Evolutionary conservation across 2,329 filamentous ascomycete genomes (phyloP).

Genomic region (Escovopsis weberi): DNA sequence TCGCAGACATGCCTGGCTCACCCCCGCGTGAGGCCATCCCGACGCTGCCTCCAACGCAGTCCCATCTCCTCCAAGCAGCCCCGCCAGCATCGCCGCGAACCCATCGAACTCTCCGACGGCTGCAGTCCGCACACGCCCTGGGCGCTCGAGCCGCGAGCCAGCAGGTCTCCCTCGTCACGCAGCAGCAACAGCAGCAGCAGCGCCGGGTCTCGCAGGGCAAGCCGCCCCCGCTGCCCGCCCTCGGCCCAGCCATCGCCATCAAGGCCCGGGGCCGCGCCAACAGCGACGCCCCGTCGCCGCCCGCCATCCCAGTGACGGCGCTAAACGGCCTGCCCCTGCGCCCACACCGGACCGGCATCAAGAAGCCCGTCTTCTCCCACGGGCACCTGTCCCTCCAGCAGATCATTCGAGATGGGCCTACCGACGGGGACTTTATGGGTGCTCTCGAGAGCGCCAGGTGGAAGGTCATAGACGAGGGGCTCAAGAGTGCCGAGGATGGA

Average conservation of each 20-base stretch:
- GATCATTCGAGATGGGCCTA: constrained; percentile 67
- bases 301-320: constrained; percentile 9
- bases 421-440: constrained; percentile 50
- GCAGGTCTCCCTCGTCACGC: constrained; percentile 43
- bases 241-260: constrained; percentile 20
- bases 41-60: not conserved
- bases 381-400: constrained; percentile 52
- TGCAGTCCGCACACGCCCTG: constrained; percentile 61
- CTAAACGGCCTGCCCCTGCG: constrained; percentile 14
- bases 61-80: constrained; percentile 23
- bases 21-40: not conserved
- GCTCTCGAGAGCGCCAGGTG: constrained; percentile 57
- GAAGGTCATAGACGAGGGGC: constrained; percentile 60
- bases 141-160: constrained; percentile 37
- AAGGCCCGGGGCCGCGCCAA: constrained; percentile 52
- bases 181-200: constrained; percentile 24
- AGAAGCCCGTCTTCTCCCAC: constrained; percentile 34
- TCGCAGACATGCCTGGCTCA: no score
- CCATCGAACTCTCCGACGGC: constrained; percentile 53
- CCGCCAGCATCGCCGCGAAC: constrained; percentile 46
- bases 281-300: constrained; percentile 44
- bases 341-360: constrained; percentile 23
- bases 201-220: constrained; percentile 29
- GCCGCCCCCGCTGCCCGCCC: constrained; percentile 16
- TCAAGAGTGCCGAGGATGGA: constrained; percentile 65